Conservation (phyloP, 2,329 filamentous ascomycete species). For the Neonectria hederae region DNA sequence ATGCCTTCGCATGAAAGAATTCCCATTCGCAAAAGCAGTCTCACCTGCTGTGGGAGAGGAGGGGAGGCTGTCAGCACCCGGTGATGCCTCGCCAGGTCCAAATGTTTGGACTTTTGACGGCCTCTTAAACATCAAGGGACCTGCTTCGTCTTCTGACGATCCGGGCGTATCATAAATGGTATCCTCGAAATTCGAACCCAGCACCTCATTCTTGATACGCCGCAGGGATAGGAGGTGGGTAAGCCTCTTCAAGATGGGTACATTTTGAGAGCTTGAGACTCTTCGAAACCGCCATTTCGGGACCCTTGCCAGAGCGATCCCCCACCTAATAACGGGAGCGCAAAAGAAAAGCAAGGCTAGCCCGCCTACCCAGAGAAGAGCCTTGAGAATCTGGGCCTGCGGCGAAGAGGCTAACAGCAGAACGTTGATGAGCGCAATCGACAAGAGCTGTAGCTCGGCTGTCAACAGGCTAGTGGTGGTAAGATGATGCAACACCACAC, state of each 20-base stretch:
- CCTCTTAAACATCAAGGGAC: conserved; percentile 28
- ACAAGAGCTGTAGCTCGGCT: conserved; percentile 88
- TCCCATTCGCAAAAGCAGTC: conserved; percentile 31
- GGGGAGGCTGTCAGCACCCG: conserved; percentile 27
- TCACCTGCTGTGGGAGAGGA: conserved; percentile 33
- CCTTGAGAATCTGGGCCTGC: conserved; percentile 85
- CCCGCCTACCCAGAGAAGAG: conserved; percentile 86
- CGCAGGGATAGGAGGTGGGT: conserved; percentile 57
- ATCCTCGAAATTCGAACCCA: conserved; percentile 46
- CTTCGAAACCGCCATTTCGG: conserved; percentile 89
- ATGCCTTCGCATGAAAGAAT: conserved; percentile 53
- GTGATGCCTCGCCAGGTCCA: conserved; percentile 27
- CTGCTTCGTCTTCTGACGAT: conserved; percentile 48
- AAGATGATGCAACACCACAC: conserved; percentile 78
- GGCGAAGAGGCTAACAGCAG: conserved; percentile 81
- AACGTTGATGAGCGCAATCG: conserved; percentile 82
- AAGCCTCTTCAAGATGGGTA: conserved; percentile 50
- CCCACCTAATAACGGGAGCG: conserved; percentile 80
- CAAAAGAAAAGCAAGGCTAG: conserved; percentile 78
- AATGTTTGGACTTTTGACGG: conserved; percentile 46
- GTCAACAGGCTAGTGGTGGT: conserved; percentile 89
- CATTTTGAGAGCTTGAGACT: conserved; percentile 51
- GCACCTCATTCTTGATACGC: conserved; percentile 54
- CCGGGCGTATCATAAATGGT: conserved; percentile 44
- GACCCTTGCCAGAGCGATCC: conserved; percentile 84